Percentiles rank a stretch among this genome's conserved stretches.
Evolutionary conservation across 2,329 filamentous ascomycete genomes (phyloP).

Genomic region (Cladophialophora exuberans): DNA sequence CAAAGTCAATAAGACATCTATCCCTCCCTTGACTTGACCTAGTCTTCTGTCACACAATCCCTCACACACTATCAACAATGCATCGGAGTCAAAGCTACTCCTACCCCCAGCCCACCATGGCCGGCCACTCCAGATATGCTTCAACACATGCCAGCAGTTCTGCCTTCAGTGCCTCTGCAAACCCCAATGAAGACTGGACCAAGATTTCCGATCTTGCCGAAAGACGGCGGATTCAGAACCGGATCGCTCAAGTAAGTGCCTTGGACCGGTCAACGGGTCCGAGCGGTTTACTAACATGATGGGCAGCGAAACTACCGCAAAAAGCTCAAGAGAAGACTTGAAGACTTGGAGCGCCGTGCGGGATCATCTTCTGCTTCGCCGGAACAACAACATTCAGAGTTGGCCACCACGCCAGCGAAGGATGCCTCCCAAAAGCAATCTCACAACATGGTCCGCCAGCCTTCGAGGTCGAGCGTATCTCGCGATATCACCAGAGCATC

Average conservation of each 20-base stretch:
- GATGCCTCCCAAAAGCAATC: slow-evolving; percentile 28
- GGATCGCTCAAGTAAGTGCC: slow-evolving; percentile 73
- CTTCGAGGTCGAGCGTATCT: slow-evolving; percentile 25
- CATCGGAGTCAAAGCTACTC: slow-evolving; percentile 33
- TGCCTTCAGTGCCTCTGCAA: slow-evolving; percentile 91
- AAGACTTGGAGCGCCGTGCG: slow-evolving; percentile 65
- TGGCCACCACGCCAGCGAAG: slow-evolving; percentile 42
- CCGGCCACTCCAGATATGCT: slow-evolving; percentile 31
- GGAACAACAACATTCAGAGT: slow-evolving; percentile 60
- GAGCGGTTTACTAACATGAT: slow-evolving; percentile 32
- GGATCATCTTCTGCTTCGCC: slow-evolving; percentile 65
- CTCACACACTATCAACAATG: slow-evolving; percentile 17
- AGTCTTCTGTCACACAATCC: not conserved
- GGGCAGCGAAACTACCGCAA: slow-evolving; percentile 51
- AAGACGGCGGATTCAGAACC: slow-evolving; percentile 91
- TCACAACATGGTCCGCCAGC: slow-evolving; percentile 26
- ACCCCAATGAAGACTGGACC: slow-evolving; percentile 97
- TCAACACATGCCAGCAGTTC: slow-evolving; percentile 77
- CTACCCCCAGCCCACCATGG: slow-evolving; percentile 28
- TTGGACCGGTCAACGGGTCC: slow-evolving; percentile 16
- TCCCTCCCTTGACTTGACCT: not conserved
- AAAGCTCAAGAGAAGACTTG: slow-evolving; percentile 69
- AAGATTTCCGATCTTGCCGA: slow-evolving; percentile 98
- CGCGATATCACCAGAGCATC: slow-evolving; percentile 29
- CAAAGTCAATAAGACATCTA: not conserved